Conservation (phyloP, 1,284 basidiomycete species). For the Boletus holoroseus region DNA sequence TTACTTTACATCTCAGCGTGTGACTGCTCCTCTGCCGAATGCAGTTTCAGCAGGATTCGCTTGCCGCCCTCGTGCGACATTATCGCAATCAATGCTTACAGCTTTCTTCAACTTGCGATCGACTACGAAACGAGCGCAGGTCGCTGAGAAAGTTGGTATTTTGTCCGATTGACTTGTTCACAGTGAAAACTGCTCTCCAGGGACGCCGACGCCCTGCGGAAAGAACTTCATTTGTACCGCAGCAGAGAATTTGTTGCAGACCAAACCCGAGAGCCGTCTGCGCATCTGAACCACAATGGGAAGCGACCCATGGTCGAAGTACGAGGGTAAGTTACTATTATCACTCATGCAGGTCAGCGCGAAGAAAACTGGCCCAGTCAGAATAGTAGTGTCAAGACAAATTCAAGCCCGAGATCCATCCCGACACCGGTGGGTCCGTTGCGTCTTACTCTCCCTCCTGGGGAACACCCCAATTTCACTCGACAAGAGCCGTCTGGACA, state of each 20-base stretch:
- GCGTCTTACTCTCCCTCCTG: slow-evolving; percentile 54
- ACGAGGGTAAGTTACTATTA: slow-evolving; percentile 40
- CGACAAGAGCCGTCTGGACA: slow-evolving; percentile 28
- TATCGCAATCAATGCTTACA: slow-evolving; percentile 46
- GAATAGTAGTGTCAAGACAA: slow-evolving; percentile 35
- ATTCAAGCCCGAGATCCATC: slow-evolving; percentile 54
- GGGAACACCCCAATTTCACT: slow-evolving; percentile 46
- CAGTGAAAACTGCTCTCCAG: slow-evolving; percentile 33
- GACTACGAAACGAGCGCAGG: slow-evolving; percentile 40
- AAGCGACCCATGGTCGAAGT: slow-evolving; percentile 54
- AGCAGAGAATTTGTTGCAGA: slow-evolving; percentile 22
- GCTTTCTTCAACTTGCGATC: slow-evolving; percentile 31
- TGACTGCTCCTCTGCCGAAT: slow-evolving; percentile 4
- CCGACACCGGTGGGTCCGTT: slow-evolving; percentile 48
- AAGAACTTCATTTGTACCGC: slow-evolving; percentile 47
- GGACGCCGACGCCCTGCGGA: slow-evolving; percentile 45
- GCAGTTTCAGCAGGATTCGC: slow-evolving; percentile 74
- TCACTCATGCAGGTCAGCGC: slow-evolving; percentile 11
- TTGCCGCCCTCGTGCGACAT: slow-evolving; percentile 58
- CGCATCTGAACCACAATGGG: slow-evolving; percentile 47
- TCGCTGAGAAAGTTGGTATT: slow-evolving; percentile 48
- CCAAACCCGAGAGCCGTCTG: slow-evolving; percentile 34
- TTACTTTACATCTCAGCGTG: not conserved
- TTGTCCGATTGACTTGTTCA: not conserved
- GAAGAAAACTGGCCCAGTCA: slow-evolving; percentile 16